Base-by-base conservation (phyloP, 2,329 filamentous ascomycete genomes). In the Xylariaceae sp. region DNA sequence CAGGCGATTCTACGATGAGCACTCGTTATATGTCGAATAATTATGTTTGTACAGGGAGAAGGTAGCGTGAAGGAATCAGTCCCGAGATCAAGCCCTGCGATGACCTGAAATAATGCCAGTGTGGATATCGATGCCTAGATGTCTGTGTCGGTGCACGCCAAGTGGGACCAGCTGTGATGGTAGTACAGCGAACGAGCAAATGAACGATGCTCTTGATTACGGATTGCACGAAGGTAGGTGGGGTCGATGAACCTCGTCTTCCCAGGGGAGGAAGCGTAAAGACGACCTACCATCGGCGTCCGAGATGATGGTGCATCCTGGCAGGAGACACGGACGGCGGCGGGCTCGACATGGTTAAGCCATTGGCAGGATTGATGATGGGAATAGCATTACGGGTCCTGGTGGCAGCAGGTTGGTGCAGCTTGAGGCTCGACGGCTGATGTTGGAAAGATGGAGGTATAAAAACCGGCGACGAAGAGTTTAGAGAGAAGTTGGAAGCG, bases 331-430 rank as follows among this genome's bases (percentile, higher is more conserved):
- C 80, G 54, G 83, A 86, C 40, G 87, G 87, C 22, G 93, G 90
- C 61, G 93, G 93, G 76, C 90, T 96, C 51, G 90, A 86, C 78
- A 97, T 87, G 66, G 84, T 83, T 71, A 91, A 85, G 67, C 94
- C 91, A 51, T 93, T 97, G 62, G 83, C 89, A 49, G 94, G 94
- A 79, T 99, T 96, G 73, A 97, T 90, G 70, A 99, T 99, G 54
- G 93, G 93, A 62, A 97, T 97, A 66, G 94, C 90, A 72, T 97
- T 97, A 73, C 91, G 90, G 53, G 88, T 84, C 62, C 94, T 89
- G 59, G 92, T 90, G 56, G 92, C 90, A 56, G 92, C 81, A 55
- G 92, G 90, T 77, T 97, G 93, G 74, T 96, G 90, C 57, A 95
- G 79, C 76, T 96, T 97, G 63, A 93, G 64, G 78, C 73, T 84